Conservation (phyloP, 805 yeast species). For the Candida quercuum region DNA sequence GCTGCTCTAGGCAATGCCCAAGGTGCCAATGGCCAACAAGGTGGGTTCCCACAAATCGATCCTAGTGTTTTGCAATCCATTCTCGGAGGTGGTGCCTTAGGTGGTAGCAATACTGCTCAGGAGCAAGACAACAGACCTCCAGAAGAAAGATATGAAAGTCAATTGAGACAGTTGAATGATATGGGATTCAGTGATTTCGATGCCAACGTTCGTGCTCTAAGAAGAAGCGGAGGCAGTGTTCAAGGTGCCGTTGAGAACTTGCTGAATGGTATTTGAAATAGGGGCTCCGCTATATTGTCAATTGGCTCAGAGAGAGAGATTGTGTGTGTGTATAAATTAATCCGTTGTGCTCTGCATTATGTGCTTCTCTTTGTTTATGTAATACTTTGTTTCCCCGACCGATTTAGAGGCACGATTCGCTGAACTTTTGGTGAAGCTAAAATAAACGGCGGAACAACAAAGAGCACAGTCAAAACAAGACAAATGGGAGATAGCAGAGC, state of each 20-base stretch:
- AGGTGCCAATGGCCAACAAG: constrained; percentile 18
- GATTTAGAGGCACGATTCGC: too few species aligned
- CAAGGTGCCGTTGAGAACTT: constrained; percentile 94
- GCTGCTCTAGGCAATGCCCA: constrained; percentile 25
- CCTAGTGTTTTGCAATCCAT: constrained; percentile 42
- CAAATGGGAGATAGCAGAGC: too few species aligned
- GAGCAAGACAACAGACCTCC: constrained; percentile 62
- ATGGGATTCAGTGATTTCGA: constrained; percentile 92
- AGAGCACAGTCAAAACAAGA: too few species aligned
- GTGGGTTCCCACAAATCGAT: constrained; percentile 37
- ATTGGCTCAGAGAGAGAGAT: neutral
- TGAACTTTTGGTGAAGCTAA: too few species aligned
- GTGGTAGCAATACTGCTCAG: constrained; percentile 11
- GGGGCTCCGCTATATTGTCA: too few species aligned
- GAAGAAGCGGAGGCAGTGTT: constrained; percentile 95
- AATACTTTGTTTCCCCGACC: too few species aligned
- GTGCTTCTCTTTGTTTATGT: too few species aligned
- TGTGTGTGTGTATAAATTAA: too few species aligned
- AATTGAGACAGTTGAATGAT: constrained; percentile 70
- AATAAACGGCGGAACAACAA: too few species aligned
- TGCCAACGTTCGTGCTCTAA: constrained; percentile 81
- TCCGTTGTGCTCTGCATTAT: too few species aligned
- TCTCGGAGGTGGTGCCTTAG: constrained; percentile 33
- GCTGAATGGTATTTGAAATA: constrained; percentile 46
- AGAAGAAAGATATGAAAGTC: constrained; percentile 70